Base-by-base conservation (phyloP, 1,284 basidiomycete species). In the Irpex sp. region DNA sequence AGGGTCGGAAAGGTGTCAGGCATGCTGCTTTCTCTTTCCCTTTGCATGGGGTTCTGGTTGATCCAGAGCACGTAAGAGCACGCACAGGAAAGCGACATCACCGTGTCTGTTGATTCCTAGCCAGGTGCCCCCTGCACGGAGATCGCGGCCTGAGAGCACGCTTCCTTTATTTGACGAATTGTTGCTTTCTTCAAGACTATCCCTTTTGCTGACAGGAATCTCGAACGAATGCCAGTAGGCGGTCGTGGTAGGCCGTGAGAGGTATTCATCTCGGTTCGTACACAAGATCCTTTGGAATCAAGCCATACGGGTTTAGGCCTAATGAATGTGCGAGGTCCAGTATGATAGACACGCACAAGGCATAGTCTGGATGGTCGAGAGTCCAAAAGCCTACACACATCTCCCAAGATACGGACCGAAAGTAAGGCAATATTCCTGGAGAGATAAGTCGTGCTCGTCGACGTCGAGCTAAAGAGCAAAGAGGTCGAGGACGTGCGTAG, bases 331-430 rank as follows among this genome's bases (percentile, higher is more conserved):
- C 36, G 51, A 47, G 49, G 57, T 57, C 54, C 63, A 38, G 52
- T 44, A 37, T 26, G 60, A 69, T 60, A 34, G 60, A 63, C 54
- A 82, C 91, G 76, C 75, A 92, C 91, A 93, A 79, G 11, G 91
- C 85, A 72, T 92, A 93, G 57, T 87, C 83, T 34, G 86, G 85
- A 71, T 91, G 87, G 59, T 89, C 82, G 4, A 92, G 79, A 58
- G 89, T 83, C 86, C 88, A 93, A 71, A 91, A 82, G 57, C 81
- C 88, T 68, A 93, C 83, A 73, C 91, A 93, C 91, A 93, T 92
- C 34, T 36, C 40, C 40, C 40, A 15, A 44, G 15, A 11, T 44
- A 44, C 40, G 11, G 11, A 44, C 8, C 40, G 15, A 44, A 15
- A 44, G 8, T 44, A 15, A 15, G 15, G 40, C 40, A 44, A 5